Percentiles rank a stretch among this genome's conserved stretches.
Evolutionary conservation across 2,329 filamentous ascomycete genomes (phyloP).

Genomic region (Sporothrix luriei): DNA sequence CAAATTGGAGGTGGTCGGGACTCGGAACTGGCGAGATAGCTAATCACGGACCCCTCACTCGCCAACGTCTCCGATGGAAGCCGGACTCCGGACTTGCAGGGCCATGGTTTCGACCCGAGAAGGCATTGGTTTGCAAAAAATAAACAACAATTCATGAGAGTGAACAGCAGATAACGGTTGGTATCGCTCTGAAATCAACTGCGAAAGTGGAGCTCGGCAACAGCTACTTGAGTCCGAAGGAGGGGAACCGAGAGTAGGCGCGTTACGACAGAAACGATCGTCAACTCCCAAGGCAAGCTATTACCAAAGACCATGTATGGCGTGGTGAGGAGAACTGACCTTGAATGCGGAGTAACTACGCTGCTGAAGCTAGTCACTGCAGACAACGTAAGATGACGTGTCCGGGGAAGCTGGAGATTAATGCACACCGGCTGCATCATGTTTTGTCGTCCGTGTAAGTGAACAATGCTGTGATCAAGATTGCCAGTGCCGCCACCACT

Average conservation of each 20-base stretch:
- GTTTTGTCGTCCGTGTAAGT: too few species aligned
- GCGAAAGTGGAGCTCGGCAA: too few species aligned
- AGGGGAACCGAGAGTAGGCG: slow-evolving; percentile 1
- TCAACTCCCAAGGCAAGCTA: background rate
- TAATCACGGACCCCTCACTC: slow-evolving; percentile 3
- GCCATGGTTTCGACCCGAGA: background rate
- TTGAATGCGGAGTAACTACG: background rate
- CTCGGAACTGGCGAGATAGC: slow-evolving; percentile 14
- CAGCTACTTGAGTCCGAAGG: background rate
- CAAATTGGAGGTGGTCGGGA: background rate
- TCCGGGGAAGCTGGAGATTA: background rate
- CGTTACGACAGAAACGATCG: background rate
- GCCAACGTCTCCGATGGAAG: background rate
- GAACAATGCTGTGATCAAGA: background rate
- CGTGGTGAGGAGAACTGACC: background rate
- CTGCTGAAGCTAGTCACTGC: background rate
- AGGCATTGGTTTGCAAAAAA: too few species aligned
- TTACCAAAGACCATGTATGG: slow-evolving; percentile 4
- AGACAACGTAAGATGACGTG: slow-evolving; percentile 8
- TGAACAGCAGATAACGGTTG: background rate
- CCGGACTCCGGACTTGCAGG: background rate
- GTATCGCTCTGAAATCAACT: background rate
- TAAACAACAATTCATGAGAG: too few species aligned
- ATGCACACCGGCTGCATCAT: too few species aligned
- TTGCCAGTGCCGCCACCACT: background rate